A percentile compares a stretch with the other conserved stretches of the same genome.
phyloP scores from a whole-genome alignment of 345 rosid genomes.

The Laguncularia racemosa region DNA sequence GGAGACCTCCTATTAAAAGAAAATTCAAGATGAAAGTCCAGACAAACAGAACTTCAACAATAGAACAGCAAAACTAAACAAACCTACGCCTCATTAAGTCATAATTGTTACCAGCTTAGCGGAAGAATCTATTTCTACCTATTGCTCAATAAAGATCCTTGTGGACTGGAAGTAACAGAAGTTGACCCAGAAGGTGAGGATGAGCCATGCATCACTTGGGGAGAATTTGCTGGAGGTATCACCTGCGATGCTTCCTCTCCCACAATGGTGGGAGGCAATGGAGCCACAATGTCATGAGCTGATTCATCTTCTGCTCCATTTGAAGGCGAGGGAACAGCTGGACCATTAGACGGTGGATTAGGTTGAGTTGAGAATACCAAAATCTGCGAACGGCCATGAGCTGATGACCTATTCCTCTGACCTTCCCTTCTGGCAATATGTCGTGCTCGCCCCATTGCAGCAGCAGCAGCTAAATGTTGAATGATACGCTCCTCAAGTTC shows the following conservation, averaged over 20 bases:
- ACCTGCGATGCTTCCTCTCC: slow-evolving; percentile 40
- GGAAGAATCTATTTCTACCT: slow-evolving; percentile 30
- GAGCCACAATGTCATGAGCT: slow-evolving; percentile 28
- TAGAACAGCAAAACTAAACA: background rate
- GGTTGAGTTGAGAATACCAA: slow-evolving; percentile 68
- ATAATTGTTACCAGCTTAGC: too few species aligned
- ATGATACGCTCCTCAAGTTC: slow-evolving; percentile 95
- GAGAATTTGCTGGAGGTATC: slow-evolving; percentile 18
- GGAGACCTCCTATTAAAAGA: slow-evolving; percentile 33
- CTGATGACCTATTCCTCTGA: slow-evolving; percentile 64
- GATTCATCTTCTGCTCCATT: slow-evolving; percentile 49
- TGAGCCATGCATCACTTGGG: slow-evolving; percentile 32
- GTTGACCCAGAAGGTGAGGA: slow-evolving; percentile 46
- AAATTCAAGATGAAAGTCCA: slow-evolving; percentile 1
- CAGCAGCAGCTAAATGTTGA: slow-evolving; percentile 94
- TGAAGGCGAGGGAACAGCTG: slow-evolving; percentile 50
- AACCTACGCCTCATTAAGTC: background rate
- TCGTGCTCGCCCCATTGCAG: slow-evolving; percentile 93
- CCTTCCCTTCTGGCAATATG: slow-evolving; percentile 79
- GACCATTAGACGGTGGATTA: slow-evolving; percentile 33
- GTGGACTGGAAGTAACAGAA: slow-evolving; percentile 24
- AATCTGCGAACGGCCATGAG: slow-evolving; percentile 71
- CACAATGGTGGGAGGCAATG: slow-evolving; percentile 28
- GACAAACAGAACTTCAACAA: background rate
- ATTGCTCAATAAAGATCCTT: slow-evolving; percentile 19